phyloP scores from a whole-genome alignment of 805 yeast species.

The Limtongozyma cylindracea region DNA sequence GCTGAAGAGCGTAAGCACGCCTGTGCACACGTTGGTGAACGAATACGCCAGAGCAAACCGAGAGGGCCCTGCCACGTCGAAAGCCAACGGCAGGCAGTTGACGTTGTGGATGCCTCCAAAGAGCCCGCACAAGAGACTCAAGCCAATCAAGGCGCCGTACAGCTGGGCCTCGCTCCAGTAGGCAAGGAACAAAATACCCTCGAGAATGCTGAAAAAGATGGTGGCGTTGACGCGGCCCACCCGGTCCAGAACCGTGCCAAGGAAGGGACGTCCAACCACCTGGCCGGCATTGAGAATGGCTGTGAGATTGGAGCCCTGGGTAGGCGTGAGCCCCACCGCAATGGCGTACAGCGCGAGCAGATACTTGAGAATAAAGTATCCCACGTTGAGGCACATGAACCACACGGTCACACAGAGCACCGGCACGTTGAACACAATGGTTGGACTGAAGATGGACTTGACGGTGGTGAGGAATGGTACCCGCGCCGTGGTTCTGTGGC shows the following conservation, averaged over 20 bases:
- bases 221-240: conserved; percentile 18
- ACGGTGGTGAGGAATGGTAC: too few relatives aligned
- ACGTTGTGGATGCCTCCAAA: too few relatives aligned
- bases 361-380: conserved; percentile 11
- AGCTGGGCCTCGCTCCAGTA: conserved; percentile 13
- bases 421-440: conserved; percentile 6
- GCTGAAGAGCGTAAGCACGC: background rate
- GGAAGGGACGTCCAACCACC: conserved; percentile 20
- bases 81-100: conserved; percentile 11
- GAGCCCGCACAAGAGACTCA: conserved; percentile 8
- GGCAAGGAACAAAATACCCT: conserved; percentile 8
- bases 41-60: conserved; percentile 1
- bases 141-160: conserved; percentile 8
- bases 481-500: too few relatives aligned
- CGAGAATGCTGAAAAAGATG: conserved; percentile 3
- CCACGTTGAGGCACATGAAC: conserved; percentile 12
- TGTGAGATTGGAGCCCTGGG: conserved; percentile 9
- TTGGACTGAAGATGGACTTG: conserved; percentile 11
- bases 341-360: conserved; percentile 13
- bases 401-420: conserved; percentile 7
- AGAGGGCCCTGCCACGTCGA: conserved; percentile 5
- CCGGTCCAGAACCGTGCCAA: conserved; percentile 19
- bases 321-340: conserved; percentile 14
- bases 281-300: conserved; percentile 16
- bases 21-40: background rate